Conservation (phyloP, 371 early-diverging fungal genomes). For the Rhizopus stolonifer region DNA sequence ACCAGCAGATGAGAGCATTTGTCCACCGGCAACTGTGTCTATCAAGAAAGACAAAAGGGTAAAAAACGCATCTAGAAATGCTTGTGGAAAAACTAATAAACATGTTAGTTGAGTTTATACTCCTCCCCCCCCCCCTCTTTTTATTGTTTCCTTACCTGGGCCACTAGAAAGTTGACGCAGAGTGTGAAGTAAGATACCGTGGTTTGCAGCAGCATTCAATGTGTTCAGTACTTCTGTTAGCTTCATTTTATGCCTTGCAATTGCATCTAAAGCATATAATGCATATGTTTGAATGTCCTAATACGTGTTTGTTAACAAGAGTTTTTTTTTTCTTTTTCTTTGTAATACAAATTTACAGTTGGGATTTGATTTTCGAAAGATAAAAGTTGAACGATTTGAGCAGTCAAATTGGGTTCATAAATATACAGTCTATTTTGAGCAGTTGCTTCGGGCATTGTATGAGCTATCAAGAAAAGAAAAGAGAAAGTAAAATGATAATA, state of each 20-base stretch:
- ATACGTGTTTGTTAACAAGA: neutral
- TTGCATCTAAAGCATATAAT: conserved; percentile 78
- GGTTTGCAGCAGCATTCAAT: conserved; percentile 89
- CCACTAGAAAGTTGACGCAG: conserved; percentile 51
- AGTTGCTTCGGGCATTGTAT: conserved; percentile 66
- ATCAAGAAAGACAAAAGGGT: conserved; percentile 72
- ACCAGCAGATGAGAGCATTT: conserved; percentile 89
- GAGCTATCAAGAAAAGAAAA: conserved; percentile 28
- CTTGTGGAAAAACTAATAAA: conserved; percentile 56
- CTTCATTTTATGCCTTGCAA: conserved; percentile 74
- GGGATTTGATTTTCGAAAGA: conserved; percentile 58
- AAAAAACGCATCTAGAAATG: conserved; percentile 83
- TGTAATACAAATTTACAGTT: conserved; percentile 5
- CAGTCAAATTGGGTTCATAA: conserved; percentile 88
- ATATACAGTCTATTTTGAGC: conserved; percentile 76
- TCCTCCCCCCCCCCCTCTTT: neutral
- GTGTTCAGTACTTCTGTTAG: conserved; percentile 81
- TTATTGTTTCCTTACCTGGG: conserved; percentile 45
- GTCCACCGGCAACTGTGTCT: conserved; percentile 77
- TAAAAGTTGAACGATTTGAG: conserved; percentile 74
- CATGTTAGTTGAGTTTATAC: conserved; percentile 35
- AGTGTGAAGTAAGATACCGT: conserved; percentile 86
- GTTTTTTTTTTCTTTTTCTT: neutral
- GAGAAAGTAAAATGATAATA: neutral
- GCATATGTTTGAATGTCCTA: conserved; percentile 78